Evolutionary conservation across 1,284 basidiomycete species (phyloP).

Genomic region (Cutaneotrichosporon cutaneum): DNA sequence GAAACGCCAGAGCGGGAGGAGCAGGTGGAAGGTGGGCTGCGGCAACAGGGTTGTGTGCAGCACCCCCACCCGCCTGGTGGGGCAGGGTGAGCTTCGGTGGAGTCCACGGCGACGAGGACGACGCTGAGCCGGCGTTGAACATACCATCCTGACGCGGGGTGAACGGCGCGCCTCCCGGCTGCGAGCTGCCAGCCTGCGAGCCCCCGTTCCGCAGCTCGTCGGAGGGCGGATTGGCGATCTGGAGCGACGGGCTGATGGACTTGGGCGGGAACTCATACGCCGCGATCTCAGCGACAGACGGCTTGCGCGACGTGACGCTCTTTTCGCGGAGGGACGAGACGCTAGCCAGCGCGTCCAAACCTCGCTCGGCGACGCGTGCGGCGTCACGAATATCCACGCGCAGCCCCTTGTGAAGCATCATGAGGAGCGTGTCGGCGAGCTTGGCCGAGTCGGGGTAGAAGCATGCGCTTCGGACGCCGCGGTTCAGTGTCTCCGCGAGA

Average conservation of each 20-base stretch:
- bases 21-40: not conserved
- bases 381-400: conserved; percentile 9
- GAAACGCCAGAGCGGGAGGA: not conserved
- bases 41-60: not conserved
- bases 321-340: not conserved
- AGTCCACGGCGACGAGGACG: not conserved
- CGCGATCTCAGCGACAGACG: not conserved
- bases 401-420: conserved; percentile 6
- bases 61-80: not conserved
- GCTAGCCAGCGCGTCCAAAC: conserved; percentile 2
- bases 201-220: not conserved
- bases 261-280: not conserved
- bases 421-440: conserved; percentile 14
- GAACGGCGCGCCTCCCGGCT: not conserved
- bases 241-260: not conserved
- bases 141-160: not conserved
- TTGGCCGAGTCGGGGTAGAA: conserved; percentile 13
- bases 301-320: not conserved
- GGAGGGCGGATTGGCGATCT: not conserved
- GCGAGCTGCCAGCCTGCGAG: not conserved
- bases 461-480: conserved; percentile 5
- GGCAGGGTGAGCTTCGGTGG: not conserved
- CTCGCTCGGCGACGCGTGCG: conserved; percentile 14
- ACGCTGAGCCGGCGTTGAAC: not conserved
- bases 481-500: conserved; percentile 14